Evolutionary conservation across 441 rosid species (phyloP).

Genomic region (Croton setiger): DNA sequence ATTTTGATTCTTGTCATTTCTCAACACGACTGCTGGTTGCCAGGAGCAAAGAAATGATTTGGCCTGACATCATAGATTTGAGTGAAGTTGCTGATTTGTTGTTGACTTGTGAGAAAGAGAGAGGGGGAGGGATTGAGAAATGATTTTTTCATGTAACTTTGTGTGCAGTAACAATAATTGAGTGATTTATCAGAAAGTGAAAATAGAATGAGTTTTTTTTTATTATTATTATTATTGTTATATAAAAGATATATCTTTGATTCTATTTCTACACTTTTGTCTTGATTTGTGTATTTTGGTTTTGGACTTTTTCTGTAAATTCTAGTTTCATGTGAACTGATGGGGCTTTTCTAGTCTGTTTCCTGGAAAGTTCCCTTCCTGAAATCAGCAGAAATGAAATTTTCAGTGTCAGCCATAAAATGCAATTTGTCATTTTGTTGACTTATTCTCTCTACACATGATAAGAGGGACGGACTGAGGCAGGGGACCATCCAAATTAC

Average conservation of each 20-base stretch:
- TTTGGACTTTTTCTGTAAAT: not conserved
- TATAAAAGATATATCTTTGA: too few relatives aligned
- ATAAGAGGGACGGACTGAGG: not conserved
- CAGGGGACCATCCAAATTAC: slow-evolving; percentile 1
- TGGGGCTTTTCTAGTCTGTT: not conserved
- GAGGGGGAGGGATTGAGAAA: slow-evolving; percentile 26
- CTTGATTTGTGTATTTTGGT: not conserved
- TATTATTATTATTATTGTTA: slow-evolving; percentile 13
- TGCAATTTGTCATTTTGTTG: slow-evolving; percentile 3
- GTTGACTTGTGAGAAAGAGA: slow-evolving; percentile 15
- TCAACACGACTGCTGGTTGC: slow-evolving; percentile 33
- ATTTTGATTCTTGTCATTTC: slow-evolving; percentile 46
- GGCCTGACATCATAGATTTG: slow-evolving; percentile 27
- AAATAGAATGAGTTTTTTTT: slow-evolving; percentile 37
- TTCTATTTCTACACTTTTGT: not conserved
- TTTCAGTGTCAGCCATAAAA: not conserved
- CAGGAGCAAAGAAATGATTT: slow-evolving; percentile 26
- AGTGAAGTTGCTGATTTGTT: slow-evolving; percentile 36
- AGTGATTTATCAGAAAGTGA: slow-evolving; percentile 40
- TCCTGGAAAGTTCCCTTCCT: slow-evolving; percentile 9
- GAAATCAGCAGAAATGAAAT: not conserved
- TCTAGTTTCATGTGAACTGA: not conserved
- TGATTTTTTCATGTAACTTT: slow-evolving; percentile 53
- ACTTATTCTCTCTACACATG: not conserved
- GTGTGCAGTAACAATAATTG: slow-evolving; percentile 77